Evolutionary conservation across 495 filamentous ascomycete species (phyloP).

Genomic region (Haplographium delicatum): DNA sequence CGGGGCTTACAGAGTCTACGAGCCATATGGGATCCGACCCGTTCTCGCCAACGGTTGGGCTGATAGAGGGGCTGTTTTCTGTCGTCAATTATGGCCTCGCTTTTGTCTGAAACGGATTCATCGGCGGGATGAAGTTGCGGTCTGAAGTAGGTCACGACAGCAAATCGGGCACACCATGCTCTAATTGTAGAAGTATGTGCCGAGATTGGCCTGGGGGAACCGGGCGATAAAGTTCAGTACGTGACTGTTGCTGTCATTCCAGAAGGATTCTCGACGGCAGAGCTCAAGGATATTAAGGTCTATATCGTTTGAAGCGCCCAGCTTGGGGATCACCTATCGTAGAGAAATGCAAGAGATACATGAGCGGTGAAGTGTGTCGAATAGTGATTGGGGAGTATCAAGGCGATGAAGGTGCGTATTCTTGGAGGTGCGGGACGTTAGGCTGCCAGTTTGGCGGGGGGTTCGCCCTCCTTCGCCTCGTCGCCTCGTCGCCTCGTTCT

Average conservation of each 20-base stretch:
- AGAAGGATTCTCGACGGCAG: too few species aligned
- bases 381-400: constrained; percentile 3
- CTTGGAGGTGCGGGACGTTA: background rate
- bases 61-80: background rate
- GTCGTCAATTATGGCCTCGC: background rate
- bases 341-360: background rate
- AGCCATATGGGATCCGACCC: background rate
- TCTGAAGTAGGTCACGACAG: background rate
- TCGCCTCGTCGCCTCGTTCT: constrained; percentile 13
- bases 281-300: too few species aligned
- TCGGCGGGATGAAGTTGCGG: background rate
- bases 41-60: constrained; percentile 6
- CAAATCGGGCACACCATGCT: constrained; percentile 3
- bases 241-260: background rate
- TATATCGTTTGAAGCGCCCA: background rate
- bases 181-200: too few species aligned
- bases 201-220: background rate
- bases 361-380: constrained; percentile 11
- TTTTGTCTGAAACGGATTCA: background rate
- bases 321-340: background rate
- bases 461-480: constrained; percentile 10
- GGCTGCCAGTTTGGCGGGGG: constrained; percentile 5
- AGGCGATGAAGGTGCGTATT: constrained; percentile 3
- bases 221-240: background rate
- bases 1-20: background rate